phyloP scores from a whole-genome alignment of 805 yeast genomes.

The Candida sithepensis region DNA sequence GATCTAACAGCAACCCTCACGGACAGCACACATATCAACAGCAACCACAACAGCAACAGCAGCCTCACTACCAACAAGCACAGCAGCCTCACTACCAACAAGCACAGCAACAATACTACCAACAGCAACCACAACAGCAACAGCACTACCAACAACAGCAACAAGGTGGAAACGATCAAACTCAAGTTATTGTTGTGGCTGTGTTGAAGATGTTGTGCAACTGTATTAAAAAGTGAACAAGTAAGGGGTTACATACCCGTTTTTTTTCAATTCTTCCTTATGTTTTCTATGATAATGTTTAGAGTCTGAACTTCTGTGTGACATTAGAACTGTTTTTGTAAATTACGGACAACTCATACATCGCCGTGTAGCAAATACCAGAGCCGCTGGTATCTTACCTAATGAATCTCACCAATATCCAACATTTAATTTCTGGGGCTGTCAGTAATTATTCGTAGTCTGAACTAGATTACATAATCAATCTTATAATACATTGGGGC shows the following conservation, averaged over 20 bases:
- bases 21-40: slow-evolving; percentile 8
- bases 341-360: too few relatives aligned
- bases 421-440: too few relatives aligned
- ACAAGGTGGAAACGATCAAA: slow-evolving; percentile 5
- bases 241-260: not conserved
- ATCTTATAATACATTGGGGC: too few relatives aligned
- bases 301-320: not conserved
- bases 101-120: slow-evolving; percentile 27
- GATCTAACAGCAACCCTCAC: slow-evolving; percentile 2
- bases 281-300: not conserved
- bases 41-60: slow-evolving; percentile 17
- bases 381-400: too few relatives aligned
- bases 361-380: too few relatives aligned
- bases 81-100: slow-evolving; percentile 27
- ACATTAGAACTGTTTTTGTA: too few relatives aligned
- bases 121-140: slow-evolving; percentile 31
- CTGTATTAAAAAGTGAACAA: slow-evolving; percentile 4
- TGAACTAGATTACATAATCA: too few relatives aligned
- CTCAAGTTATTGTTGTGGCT: slow-evolving; percentile 4
- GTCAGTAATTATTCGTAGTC: too few relatives aligned
- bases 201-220: slow-evolving; percentile 7
- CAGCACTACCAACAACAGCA: slow-evolving; percentile 13
- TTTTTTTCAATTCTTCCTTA: not conserved
- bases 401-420: too few relatives aligned
- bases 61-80: slow-evolving; percentile 19